These are phyloP conservation scores for Comarum palustre DNA, from an alignment of 306 rosid species.

Conservation along the genomic window DNA sequence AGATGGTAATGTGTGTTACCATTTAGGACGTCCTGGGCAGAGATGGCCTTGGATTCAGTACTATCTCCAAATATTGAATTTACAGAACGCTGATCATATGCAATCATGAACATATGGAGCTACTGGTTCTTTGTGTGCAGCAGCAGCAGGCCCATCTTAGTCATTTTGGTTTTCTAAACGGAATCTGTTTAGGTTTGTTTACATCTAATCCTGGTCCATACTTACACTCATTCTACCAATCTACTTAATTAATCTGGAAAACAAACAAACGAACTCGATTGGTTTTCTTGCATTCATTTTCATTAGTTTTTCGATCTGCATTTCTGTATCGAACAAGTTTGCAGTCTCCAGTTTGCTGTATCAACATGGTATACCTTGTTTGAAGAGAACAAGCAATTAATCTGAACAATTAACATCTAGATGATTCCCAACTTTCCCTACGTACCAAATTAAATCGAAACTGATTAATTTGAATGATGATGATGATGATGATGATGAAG, in stretches of 20 bases:
- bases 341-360: background rate
- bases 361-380: background rate
- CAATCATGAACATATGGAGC: slow-evolving; percentile 20
- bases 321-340: background rate
- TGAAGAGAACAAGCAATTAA: background rate
- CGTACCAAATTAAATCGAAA: background rate
- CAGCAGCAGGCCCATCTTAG: slow-evolving; percentile 17
- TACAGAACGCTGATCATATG: slow-evolving; percentile 9
- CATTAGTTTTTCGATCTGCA: background rate
- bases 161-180: slow-evolving; percentile 14
- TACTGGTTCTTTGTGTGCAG: slow-evolving; percentile 19
- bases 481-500: background rate
- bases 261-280: background rate
- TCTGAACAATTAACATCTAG: background rate
- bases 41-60: slow-evolving; percentile 13
- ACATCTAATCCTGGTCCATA: slow-evolving; percentile 18
- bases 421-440: background rate
- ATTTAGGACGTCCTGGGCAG: background rate
- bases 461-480: background rate
- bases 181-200: slow-evolving; percentile 18
- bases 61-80: slow-evolving; percentile 12
- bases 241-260: slow-evolving; percentile 3
- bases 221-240: slow-evolving; percentile 17
- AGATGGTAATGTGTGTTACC: slow-evolving; percentile 12
- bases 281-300: slow-evolving; percentile 2